Evolutionary conservation across 2,329 filamentous ascomycete genomes (phyloP).

Genomic region (Xylariales sp.): DNA sequence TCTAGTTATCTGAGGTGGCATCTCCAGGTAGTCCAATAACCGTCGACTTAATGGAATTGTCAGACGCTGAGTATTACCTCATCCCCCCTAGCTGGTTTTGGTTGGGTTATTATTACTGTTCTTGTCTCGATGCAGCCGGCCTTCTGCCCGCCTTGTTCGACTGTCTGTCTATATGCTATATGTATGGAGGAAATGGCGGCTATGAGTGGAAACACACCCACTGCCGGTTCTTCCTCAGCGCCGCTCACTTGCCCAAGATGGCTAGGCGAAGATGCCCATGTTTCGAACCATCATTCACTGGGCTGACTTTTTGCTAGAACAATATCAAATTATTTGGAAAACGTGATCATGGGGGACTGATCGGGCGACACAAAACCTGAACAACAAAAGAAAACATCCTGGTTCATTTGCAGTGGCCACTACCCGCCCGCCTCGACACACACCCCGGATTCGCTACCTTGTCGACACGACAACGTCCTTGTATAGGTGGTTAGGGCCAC

Average conservation of each 20-base stretch:
- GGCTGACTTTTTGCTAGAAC: not conserved
- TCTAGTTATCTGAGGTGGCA: too few relatives aligned
- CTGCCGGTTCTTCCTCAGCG: not conserved
- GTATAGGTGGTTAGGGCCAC: too few relatives aligned
- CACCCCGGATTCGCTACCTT: too few relatives aligned
- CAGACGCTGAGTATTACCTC: not conserved
- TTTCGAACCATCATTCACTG: not conserved
- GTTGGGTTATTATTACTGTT: slow-evolving; percentile 9
- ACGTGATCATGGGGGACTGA: too few relatives aligned
- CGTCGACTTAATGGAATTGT: not conserved
- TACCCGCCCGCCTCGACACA: too few relatives aligned
- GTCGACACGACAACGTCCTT: too few relatives aligned
- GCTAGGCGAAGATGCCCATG: not conserved
- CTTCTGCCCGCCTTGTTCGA: not conserved
- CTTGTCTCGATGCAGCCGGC: not conserved
- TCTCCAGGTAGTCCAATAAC: too few relatives aligned
- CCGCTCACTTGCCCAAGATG: slow-evolving; percentile 16
- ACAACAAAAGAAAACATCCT: too few relatives aligned
- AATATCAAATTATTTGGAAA: too few relatives aligned
- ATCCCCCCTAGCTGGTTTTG: slow-evolving; percentile 1
- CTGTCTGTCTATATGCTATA: not conserved
- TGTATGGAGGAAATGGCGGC: not conserved
- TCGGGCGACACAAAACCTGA: too few relatives aligned
- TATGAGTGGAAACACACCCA: slow-evolving; percentile 16
- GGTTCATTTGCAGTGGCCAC: too few relatives aligned